Conservation (phyloP, 2,329 filamentous ascomycete species). For the Fusarium longipes region DNA sequence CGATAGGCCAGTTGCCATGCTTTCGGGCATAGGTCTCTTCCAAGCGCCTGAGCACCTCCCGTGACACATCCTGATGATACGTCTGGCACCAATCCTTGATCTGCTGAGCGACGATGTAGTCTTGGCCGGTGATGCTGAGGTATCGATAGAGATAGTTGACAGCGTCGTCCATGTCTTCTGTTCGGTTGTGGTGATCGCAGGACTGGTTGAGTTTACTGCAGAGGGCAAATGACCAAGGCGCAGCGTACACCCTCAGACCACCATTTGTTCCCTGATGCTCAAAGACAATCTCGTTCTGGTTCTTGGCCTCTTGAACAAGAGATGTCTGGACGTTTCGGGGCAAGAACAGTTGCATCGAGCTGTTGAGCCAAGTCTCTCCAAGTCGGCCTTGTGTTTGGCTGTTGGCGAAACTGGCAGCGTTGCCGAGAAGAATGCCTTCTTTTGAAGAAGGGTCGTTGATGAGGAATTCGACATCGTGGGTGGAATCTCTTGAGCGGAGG, state of each 20-base stretch:
- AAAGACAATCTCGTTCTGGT: conserved; percentile 35
- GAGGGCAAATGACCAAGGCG: conserved; percentile 38
- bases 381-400: conserved; percentile 23
- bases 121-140: conserved; percentile 3
- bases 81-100: conserved; percentile 30
- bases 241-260: conserved; percentile 35
- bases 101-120: conserved; percentile 5
- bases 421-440: conserved; percentile 19
- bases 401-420: conserved; percentile 38
- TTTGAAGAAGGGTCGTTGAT: conserved; percentile 26
- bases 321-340: conserved; percentile 20
- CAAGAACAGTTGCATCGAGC: conserved; percentile 40
- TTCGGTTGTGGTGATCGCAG: conserved; percentile 27
- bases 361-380: conserved; percentile 41
- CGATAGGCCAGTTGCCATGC: conserved; percentile 27
- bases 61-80: conserved; percentile 33
- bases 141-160: conserved; percentile 36
- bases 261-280: conserved; percentile 26
- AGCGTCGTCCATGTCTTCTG: conserved; percentile 38
- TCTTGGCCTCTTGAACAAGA: conserved; percentile 22
- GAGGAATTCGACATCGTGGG: conserved; percentile 42
- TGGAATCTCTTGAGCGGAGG: conserved; percentile 31
- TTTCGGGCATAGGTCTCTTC: conserved; percentile 20
- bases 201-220: conserved; percentile 40
- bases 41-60: conserved; percentile 18